Base-by-base conservation (phyloP, 805 yeast genomes). In the Yamadazyma akitaensis region DNA sequence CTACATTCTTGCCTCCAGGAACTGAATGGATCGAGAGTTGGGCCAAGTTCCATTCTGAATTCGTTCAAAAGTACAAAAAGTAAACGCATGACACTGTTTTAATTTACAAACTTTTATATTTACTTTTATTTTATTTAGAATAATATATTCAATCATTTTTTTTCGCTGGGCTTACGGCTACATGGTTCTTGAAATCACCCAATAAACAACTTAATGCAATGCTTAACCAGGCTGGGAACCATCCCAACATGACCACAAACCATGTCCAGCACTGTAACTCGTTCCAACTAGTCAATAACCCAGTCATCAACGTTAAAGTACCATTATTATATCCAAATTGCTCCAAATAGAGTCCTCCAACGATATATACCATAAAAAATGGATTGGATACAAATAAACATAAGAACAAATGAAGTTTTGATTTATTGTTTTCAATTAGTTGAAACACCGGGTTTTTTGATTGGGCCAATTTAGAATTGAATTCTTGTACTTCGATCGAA, bases 1-100 rank as follows among this genome's bases (percentile, higher is more conserved):
- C 99, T 1, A 94, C 99, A 0, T 94, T 94, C 73, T 75, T 94
- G 60, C 96, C 99, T 12, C 97, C 98, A 13, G 98, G 97, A 37
- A 76, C 80, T 21, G 92, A 88, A 57, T 89, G 97, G 89, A 88
- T 90, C 54, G 76, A 79, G 16, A 67, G 73, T 39, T 88, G 97
- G 90, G 78, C 78, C 43, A 66, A 70, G 14, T 94, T 94, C 79
- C 99, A 94, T 69, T 69, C 73, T 38, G 65, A 72, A 38, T 94
- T 94, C 63, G 80, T 86, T 66, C 60, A 67, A 13, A 69, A 79
- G 58, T 88, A 80, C 53, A 72, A 68, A 46, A 28, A 28, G 9
- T 11, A 13, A 12, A 3, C 32, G n/a, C 32, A 4, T 3, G n/a
- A 6, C 3, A 38, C 24, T 26, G 18, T 19, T 9, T 30, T 6